Evolutionary conservation across 352 stramenopile genomes (phyloP), one percentile per base, ranked within the genome.

Genomic region (Hyaloperonospora arabidopsidis): DNA sequence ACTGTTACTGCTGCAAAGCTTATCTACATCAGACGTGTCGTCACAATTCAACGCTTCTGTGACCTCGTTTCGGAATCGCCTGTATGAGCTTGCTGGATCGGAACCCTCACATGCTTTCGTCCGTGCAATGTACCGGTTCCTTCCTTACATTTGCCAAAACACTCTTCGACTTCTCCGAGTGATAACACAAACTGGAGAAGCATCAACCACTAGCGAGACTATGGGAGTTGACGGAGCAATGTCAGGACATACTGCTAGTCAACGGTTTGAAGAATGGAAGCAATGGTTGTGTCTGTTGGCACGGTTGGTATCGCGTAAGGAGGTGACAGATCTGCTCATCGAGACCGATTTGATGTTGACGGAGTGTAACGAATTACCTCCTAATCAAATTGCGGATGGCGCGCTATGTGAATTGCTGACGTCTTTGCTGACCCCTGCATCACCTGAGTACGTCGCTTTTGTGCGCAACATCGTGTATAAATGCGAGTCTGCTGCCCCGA

Each of bases 121-220:
- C 15, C 53, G 63, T n/a, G 60, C 58, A 8, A 54, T 87, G 0
- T 69, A 79, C 28, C 73, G 63, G 6, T 84, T 69, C n/a, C 57
- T 87, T 6, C 71, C 74, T 5, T 89, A 68, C 55, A 83, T 87
- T 21, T 71, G 65, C 6, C 74, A 83, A 41, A 68, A 43, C 0
- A 59, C 64, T 3, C 63, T 89, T n/a, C 71, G 63, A n/a, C 36
- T 72, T 6, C 62, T 84, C 23, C 44, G 59, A 17, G 40, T 55
- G 1, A 52, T 59, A 17, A 28, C 29, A 1, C 49, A 48, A 50
- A 23, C 38, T 18, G 43, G 66, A 28, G 51, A 72, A 32, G 45
- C 32, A 23, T 1, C 34, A 5, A 54, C 60, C 14, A 32, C 43
- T 11, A 52, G 43, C 13, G 54, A 43, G 34, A 57, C 15, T 7